phyloP scores from a whole-genome alignment of 2,329 filamentous ascomycete species.

The Colletotrichum caudatum region DNA sequence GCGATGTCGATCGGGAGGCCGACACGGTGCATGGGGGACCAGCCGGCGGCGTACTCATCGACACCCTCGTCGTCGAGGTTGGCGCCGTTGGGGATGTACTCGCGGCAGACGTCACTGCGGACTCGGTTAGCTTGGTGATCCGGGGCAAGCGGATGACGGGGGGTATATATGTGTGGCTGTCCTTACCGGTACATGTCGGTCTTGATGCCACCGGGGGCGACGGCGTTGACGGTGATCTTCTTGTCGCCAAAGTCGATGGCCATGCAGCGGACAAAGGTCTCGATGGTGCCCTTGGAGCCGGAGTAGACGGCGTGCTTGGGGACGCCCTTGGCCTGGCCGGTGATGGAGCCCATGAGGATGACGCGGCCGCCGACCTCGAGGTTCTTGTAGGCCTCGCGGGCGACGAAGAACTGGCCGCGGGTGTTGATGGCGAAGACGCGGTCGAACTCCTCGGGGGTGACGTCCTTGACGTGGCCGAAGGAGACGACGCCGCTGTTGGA shows the following conservation, averaged over 20 bases:
- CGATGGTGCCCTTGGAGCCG: conserved; percentile 80
- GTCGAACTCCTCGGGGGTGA: conserved; percentile 78
- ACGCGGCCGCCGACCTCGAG: conserved; percentile 76
- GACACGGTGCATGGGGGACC: conserved; percentile 73
- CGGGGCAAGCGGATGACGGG: background rate
- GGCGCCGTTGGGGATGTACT: conserved; percentile 71
- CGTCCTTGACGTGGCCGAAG: conserved; percentile 76
- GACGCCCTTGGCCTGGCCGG: conserved; percentile 74
- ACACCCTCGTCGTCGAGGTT: conserved; percentile 69
- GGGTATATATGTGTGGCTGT: background rate
- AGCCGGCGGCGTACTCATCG: conserved; percentile 59
- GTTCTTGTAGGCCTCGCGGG: conserved; percentile 76
- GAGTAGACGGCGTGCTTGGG: conserved; percentile 81
- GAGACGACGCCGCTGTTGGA: conserved; percentile 77
- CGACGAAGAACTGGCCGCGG: conserved; percentile 78
- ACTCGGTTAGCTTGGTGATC: background rate
- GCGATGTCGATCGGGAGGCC: conserved; percentile 77
- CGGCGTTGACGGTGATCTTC: conserved; percentile 75
- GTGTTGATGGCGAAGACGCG: conserved; percentile 78
- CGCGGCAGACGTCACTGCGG: conserved; percentile 70
- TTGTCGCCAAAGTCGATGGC: conserved; percentile 77
- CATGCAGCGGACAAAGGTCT: conserved; percentile 81
- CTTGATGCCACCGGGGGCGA: conserved; percentile 76
- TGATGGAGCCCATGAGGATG: conserved; percentile 81
- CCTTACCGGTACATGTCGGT: conserved; percentile 49